These are phyloP conservation scores for Xerocomus potaroensis DNA, from an alignment of 768 basidiomycete genomes.

Conservation along the genomic window DNA sequence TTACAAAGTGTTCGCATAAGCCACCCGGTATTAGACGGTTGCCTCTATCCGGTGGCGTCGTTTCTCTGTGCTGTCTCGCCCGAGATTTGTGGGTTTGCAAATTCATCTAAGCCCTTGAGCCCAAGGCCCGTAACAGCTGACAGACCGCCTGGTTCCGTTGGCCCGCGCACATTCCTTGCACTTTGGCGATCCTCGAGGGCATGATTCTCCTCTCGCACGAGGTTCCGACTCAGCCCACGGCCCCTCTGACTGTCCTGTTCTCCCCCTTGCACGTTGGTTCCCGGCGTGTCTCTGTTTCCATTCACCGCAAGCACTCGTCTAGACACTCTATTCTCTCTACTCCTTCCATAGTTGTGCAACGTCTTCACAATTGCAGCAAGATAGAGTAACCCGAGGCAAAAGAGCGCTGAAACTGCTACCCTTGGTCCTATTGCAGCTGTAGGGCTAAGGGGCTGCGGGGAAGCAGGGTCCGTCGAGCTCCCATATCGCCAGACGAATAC, in stretches of 20 bases:
- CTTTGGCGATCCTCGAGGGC: constrained; percentile 12
- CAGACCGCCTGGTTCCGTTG: constrained; percentile 13
- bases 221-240: not conserved
- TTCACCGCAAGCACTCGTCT: not conserved
- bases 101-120: constrained; percentile 22
- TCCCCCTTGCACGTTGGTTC: not conserved
- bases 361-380: constrained; percentile 59
- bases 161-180: constrained; percentile 2
- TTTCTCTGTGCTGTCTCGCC: constrained; percentile 17
- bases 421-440: constrained; percentile 47
- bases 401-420: constrained; percentile 49
- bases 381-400: constrained; percentile 58
- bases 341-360: constrained; percentile 52
- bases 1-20: too few species aligned
- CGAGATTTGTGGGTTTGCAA: constrained; percentile 4
- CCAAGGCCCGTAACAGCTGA: constrained; percentile 28
- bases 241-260: constrained; percentile 7
- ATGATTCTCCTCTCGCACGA: not conserved
- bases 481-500: constrained; percentile 67
- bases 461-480: constrained; percentile 36
- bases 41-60: not conserved
- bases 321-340: not conserved
- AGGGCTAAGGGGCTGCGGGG: constrained; percentile 35
- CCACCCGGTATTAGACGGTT: too few species aligned
- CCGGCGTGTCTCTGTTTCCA: not conserved